These are phyloP conservation scores for Xylariales sp. DNA, from an alignment of 2,329 filamentous ascomycete species.

Conservation along the genomic window DNA sequence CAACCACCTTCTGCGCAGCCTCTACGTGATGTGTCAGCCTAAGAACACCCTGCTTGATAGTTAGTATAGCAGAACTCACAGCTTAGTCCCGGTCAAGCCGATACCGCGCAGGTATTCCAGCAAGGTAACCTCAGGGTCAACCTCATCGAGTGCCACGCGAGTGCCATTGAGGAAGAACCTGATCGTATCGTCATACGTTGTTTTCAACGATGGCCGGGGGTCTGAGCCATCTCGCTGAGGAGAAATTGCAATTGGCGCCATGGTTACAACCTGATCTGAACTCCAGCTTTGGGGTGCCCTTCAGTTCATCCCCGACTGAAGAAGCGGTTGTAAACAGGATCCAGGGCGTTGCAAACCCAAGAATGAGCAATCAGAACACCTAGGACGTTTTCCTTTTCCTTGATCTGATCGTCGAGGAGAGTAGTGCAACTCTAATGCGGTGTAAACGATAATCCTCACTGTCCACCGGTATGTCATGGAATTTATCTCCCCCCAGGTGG, in stretches of 20 bases:
- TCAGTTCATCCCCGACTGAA: no score
- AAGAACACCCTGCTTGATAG: no score
- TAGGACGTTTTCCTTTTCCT: no score
- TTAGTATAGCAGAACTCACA: no score
- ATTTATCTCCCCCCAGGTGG: constrained; percentile 6
- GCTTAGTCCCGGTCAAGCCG: constrained; percentile 90
- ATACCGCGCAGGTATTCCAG: constrained; percentile 91
- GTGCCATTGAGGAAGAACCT: constrained; percentile 95
- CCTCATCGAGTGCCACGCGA: constrained; percentile 75
- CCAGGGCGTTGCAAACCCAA: no score
- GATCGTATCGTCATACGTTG: constrained; percentile 78
- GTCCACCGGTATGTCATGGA: no score
- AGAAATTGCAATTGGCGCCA: constrained; percentile 54
- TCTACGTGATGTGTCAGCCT: constrained; percentile 27
- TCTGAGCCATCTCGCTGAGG: constrained; percentile 36
- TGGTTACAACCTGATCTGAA: constrained; percentile 22
- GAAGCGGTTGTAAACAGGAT: no score
- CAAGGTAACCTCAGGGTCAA: constrained; percentile 87
- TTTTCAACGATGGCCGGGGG: constrained; percentile 54
- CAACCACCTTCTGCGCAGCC: constrained; percentile 96
- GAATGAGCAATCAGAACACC: no score
- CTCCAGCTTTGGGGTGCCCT: no score
- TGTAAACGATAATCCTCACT: no score
- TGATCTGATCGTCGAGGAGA: no score
- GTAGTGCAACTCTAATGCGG: no score